Conservation (phyloP, 2,329 filamentous ascomycete genomes). For the Colletotrichum tabaci region DNA sequence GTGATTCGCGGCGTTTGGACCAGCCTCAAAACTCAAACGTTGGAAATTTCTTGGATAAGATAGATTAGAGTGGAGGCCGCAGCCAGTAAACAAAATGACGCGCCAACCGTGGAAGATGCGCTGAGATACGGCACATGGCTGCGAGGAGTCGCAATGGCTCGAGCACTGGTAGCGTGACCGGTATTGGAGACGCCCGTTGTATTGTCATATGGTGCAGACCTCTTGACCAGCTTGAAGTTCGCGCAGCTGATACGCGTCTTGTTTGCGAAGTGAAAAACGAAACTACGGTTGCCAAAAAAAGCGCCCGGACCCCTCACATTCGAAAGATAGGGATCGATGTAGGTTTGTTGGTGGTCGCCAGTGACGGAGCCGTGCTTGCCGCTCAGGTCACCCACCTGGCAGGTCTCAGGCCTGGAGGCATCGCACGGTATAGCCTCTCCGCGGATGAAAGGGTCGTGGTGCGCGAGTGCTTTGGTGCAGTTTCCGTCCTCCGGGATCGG, state of each 20-base stretch:
- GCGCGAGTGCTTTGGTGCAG: constrained; percentile 77
- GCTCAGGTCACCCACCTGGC: constrained; percentile 82
- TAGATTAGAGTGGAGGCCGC: background rate
- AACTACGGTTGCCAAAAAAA: constrained; percentile 76
- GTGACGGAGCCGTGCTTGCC: constrained; percentile 79
- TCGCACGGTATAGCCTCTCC: constrained; percentile 76
- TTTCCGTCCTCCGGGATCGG: constrained; percentile 77
- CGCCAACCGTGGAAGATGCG: background rate
- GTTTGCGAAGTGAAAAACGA: constrained; percentile 58
- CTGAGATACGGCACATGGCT: background rate
- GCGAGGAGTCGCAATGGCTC: background rate
- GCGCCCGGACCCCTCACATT: constrained; percentile 63
- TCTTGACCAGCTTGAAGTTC: constrained; percentile 53
- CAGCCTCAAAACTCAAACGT: background rate
- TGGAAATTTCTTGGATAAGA: background rate
- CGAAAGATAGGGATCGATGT: constrained; percentile 71
- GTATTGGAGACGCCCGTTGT: constrained; percentile 18
- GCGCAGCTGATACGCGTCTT: constrained; percentile 73
- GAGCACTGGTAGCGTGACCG: background rate
- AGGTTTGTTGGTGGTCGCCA: constrained; percentile 62
- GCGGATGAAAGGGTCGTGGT: constrained; percentile 77
- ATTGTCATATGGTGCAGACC: constrained; percentile 32
- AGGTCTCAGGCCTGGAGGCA: constrained; percentile 68
- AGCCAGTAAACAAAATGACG: background rate
- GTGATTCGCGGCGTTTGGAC: background rate